phyloP scores from a whole-genome alignment of 192 early-diverging fungal species.

The Podila clonocystis region DNA sequence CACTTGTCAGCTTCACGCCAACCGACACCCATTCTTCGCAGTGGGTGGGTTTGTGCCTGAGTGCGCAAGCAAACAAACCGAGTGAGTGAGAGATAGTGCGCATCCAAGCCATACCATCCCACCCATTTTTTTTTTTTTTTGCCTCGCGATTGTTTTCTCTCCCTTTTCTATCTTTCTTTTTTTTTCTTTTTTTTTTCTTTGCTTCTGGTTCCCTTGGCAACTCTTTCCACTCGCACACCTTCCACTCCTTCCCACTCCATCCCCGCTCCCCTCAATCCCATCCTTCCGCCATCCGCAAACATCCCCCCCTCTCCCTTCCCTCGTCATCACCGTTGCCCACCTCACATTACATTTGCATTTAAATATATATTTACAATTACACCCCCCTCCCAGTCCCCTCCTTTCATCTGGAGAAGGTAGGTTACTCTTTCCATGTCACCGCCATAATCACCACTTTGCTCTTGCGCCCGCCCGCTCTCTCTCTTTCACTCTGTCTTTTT shows the following conservation, averaged over 20 bases:
- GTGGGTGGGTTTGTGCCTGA: no score
- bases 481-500: not conserved
- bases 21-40: no score
- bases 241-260: not conserved
- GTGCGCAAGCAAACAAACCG: no score
- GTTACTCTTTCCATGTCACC: not conserved
- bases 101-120: no score
- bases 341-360: not conserved
- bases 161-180: not conserved
- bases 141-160: not conserved
- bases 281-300: not conserved
- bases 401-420: slow-evolving; percentile 1
- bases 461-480: not conserved
- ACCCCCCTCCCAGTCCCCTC: not conserved
- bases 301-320: not conserved
- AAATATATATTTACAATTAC: not conserved
- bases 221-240: not conserved
- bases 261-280: not conserved
- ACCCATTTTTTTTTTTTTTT: not conserved
- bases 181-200: not conserved
- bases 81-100: no score
- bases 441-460: no score
- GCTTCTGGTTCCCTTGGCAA: not conserved
- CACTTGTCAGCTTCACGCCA: no score
- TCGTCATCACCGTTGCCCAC: not conserved